Evolutionary conservation across 2,329 filamentous ascomycete species (phyloP).

Genomic region (Curvularia spicifera): DNA sequence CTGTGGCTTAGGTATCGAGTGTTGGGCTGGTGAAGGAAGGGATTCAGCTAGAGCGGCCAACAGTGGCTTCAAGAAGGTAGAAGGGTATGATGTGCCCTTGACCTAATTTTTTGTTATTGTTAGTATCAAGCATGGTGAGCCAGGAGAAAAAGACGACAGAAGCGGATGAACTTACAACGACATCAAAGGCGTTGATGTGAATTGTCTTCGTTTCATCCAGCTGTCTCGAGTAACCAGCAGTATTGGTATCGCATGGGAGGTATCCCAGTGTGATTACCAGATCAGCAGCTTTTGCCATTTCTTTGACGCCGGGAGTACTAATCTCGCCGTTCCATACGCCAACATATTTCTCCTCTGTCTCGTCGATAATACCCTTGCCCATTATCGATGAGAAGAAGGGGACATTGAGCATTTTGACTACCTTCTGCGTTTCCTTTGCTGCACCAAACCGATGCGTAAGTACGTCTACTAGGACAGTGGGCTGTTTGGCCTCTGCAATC

Average conservation of each 20-base stretch:
- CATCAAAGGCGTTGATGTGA: constrained; percentile 48
- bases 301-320: constrained; percentile 46
- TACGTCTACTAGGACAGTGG: constrained; percentile 50
- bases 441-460: constrained; percentile 50
- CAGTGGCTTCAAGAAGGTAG: constrained; percentile 49
- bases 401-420: constrained; percentile 46
- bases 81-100: constrained; percentile 41
- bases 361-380: constrained; percentile 54
- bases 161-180: constrained; percentile 35
- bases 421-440: constrained; percentile 38
- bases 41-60: constrained; percentile 37
- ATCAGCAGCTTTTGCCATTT: constrained; percentile 47
- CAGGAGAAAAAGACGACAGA: neutral
- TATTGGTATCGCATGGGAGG: constrained; percentile 53
- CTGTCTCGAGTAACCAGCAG: constrained; percentile 50
- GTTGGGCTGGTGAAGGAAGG: constrained; percentile 32
- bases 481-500: constrained; percentile 45
- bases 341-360: constrained; percentile 49
- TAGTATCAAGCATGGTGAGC: neutral
- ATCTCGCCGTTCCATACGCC: constrained; percentile 53
- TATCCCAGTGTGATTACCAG: constrained; percentile 50
- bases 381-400: constrained; percentile 52
- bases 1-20: constrained; percentile 32
- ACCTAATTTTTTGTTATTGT: constrained; percentile 21
- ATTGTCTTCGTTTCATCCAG: constrained; percentile 41